Evolutionary conservation across 805 yeast species (phyloP), one percentile per base, ranked within the genome.

Genomic region (Kodamaea restingae): DNA sequence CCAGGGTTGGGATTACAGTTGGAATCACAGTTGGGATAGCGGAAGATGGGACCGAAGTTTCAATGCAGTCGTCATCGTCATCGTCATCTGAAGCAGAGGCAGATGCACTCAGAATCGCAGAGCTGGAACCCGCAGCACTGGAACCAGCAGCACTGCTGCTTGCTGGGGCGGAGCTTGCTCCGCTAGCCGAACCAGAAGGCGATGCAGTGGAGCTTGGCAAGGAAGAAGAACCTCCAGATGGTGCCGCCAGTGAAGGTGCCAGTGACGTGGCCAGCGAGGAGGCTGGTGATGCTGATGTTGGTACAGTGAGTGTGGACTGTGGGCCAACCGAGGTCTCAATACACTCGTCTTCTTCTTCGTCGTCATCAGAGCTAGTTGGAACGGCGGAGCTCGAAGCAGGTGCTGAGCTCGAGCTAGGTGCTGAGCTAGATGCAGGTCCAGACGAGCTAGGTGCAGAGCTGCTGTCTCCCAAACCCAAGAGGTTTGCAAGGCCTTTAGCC

Each of bases 11-110:
- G 12, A 26, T n/a, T 26, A 32, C n/a, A 9, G 26, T 32, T 26
- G 36, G 29, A n/a, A 34, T 25, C 3, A 22, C n/a, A 24, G 30
- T 28, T 9, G 30, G n/a, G n/a, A n/a, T n/a, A n/a, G n/a, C n/a
- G n/a, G n/a, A n/a, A n/a, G n/a, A n/a, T 10, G 32, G 18, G 7
- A 29, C 39, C 10, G 18, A 12, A 18, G 39, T 27, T 21, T 34
- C 37, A 20, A 30, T 21, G 36, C 40, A 37, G 35, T 37, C 36
- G 22, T 44, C 48, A 5, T 49, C 53, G 28, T 50, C 54, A 21
- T 45, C 53, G 24, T 41, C 43, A 14, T 38, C 10, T 22, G 40
- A 26, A 24, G 29, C 28, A 11, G 36, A 21, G 15, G 18, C 10
- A 17, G 21, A 8, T 4, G 20, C 4, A 21, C 27, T 9, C n/a